Conservation (phyloP, 2,329 filamentous ascomycete genomes). For the Calonectria ilicicola region DNA sequence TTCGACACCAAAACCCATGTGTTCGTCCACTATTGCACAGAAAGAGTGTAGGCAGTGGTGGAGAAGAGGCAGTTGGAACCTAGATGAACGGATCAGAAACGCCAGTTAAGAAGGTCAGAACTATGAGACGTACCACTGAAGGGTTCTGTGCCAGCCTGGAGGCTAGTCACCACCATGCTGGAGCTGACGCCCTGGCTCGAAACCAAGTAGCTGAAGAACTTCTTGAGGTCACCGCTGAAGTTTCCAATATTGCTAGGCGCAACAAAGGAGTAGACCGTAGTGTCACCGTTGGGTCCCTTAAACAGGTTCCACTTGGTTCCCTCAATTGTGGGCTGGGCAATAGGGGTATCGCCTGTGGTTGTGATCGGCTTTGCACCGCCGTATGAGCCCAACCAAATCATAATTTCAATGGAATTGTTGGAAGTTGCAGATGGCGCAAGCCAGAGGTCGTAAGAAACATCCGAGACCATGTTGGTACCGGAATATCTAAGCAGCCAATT, state of each 20-base stretch:
- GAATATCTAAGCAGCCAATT: constrained; percentile 37
- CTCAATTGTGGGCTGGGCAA: constrained; percentile 60
- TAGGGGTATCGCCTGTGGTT: constrained; percentile 1
- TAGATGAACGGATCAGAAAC: not conserved
- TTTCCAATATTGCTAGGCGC: constrained; percentile 53
- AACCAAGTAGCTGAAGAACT: constrained; percentile 68
- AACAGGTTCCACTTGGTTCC: constrained; percentile 68
- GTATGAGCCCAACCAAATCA: constrained; percentile 71
- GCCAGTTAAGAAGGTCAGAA: fast-evolving
- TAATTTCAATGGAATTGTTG: constrained; percentile 67
- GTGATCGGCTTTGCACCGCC: constrained; percentile 68
- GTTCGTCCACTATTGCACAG: constrained; percentile 8
- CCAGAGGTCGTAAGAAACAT: constrained; percentile 73
- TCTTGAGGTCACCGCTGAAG: constrained; percentile 67
- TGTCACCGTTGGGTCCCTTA: constrained; percentile 67
- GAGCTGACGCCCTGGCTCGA: constrained; percentile 52
- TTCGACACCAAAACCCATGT: not conserved
- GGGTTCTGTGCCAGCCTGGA: constrained; percentile 61
- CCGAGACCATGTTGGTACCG: constrained; percentile 53
- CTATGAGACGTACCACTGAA: constrained; percentile 55
- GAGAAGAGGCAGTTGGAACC: constrained; percentile 17
- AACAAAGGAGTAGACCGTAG: constrained; percentile 68
- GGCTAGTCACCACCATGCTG: constrained; percentile 29
- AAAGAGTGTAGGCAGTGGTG: constrained; percentile 15
- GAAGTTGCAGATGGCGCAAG: constrained; percentile 59